phyloP scores from a whole-genome alignment of 805 yeast genomes.

The Candida anglica region DNA sequence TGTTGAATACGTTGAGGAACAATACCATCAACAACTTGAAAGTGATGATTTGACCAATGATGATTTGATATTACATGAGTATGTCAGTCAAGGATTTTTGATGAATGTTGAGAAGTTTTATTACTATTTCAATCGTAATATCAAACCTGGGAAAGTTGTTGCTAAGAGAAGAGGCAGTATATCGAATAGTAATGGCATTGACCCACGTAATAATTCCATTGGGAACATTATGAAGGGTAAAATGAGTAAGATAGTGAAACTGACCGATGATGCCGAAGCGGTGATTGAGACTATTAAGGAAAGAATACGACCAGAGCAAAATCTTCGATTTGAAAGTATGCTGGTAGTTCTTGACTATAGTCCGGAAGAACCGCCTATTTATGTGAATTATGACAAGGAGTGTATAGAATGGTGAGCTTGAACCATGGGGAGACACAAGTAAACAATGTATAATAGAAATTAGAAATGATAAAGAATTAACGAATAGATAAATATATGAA shows the following conservation, averaged over 20 bases:
- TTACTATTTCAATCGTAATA: slow-evolving; percentile 4
- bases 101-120: slow-evolving; percentile 18
- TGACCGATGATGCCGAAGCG: neutral
- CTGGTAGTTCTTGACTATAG: neutral
- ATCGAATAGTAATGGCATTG: neutral
- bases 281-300: neutral
- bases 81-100: slow-evolving; percentile 10
- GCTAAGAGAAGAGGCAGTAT: neutral
- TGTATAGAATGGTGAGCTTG: too few species aligned
- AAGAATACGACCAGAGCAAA: neutral
- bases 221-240: slow-evolving; percentile 1
- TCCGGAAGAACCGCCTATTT: neutral
- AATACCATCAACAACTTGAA: slow-evolving; percentile 6
- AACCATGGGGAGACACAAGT: too few species aligned
- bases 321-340: slow-evolving; percentile 3
- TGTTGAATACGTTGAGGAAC: slow-evolving; percentile 11
- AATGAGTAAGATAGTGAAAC: slow-evolving; percentile 1
- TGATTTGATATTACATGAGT: slow-evolving; percentile 5
- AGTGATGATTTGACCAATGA: slow-evolving; percentile 1
- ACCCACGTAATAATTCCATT: neutral
- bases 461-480: too few species aligned
- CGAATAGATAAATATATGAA: too few species aligned
- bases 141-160: slow-evolving; percentile 1
- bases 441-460: too few species aligned
- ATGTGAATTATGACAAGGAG: neutral